phyloP scores from a whole-genome alignment of 2,329 filamentous ascomycete species.

The Cladosporium sp. region DNA sequence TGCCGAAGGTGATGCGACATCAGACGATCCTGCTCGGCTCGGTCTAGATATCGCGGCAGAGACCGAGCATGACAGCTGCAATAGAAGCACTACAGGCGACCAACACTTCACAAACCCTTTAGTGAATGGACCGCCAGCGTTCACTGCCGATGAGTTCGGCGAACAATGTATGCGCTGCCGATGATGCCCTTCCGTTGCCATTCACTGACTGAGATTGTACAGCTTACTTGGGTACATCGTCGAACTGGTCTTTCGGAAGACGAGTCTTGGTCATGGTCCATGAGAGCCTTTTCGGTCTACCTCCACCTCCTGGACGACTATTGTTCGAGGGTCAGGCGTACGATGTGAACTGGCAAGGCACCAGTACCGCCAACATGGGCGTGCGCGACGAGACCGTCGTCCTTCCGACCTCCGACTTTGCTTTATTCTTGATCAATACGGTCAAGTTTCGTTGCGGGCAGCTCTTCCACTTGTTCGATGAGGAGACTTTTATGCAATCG shows the following conservation, averaged over 20 bases:
- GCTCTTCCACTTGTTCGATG: slow-evolving; percentile 53
- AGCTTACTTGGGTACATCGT: slow-evolving; percentile 54
- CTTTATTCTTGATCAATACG: slow-evolving; percentile 51
- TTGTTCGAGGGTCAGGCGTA: slow-evolving; percentile 52
- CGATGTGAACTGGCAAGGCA: slow-evolving; percentile 49
- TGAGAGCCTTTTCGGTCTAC: slow-evolving; percentile 42
- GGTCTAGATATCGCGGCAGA: slow-evolving; percentile 8
- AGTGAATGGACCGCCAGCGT: slow-evolving; percentile 26
- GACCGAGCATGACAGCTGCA: slow-evolving; percentile 12
- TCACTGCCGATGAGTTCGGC: slow-evolving; percentile 38
- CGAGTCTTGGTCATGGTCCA: slow-evolving; percentile 48
- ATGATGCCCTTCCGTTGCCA: not conserved
- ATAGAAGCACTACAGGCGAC: slow-evolving; percentile 10
- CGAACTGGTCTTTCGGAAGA: slow-evolving; percentile 54
- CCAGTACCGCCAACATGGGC: slow-evolving; percentile 22
- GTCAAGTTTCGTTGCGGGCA: slow-evolving; percentile 56
- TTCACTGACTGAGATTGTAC: not conserved
- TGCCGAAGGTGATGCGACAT: not conserved
- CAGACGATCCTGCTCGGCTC: slow-evolving; percentile 3
- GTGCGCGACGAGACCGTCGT: slow-evolving; percentile 32
- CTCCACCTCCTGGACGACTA: slow-evolving; percentile 41
- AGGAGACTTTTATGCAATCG: slow-evolving; percentile 46
- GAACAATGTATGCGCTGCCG: slow-evolving; percentile 37
- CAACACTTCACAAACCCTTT: slow-evolving; percentile 41
- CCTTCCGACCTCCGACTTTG: slow-evolving; percentile 51